A percentile compares a stretch with the other conserved stretches of the same genome.
Conservation (phyloP, 1,284 basidiomycete genomes). For the Butyriboletus appendiculatus region DNA sequence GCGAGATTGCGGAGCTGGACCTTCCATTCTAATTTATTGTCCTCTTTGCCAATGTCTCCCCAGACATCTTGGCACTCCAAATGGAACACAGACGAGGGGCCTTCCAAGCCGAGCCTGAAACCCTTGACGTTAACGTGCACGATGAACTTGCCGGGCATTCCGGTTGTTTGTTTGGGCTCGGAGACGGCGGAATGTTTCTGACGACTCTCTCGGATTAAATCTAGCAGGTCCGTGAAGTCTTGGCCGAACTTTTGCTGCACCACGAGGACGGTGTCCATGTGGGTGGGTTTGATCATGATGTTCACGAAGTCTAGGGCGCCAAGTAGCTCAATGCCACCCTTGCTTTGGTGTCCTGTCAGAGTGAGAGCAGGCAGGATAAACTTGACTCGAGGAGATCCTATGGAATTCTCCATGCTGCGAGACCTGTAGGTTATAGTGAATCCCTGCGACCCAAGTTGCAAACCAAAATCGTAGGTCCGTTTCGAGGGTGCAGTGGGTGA, state of each 20-base stretch:
- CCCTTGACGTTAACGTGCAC: constrained; percentile 70
- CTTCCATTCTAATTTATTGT: constrained; percentile 53
- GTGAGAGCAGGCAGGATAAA: constrained; percentile 65
- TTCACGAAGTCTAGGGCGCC: constrained; percentile 67
- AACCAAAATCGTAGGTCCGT: constrained; percentile 52
- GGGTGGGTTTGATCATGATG: constrained; percentile 72
- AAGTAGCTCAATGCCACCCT: constrained; percentile 50
- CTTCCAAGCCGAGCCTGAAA: constrained; percentile 75
- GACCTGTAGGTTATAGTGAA: constrained; percentile 60
- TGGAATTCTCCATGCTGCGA: constrained; percentile 34
- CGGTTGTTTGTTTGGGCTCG: constrained; percentile 14
- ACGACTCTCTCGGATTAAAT: constrained; percentile 61
- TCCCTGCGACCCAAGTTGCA: constrained; percentile 64
- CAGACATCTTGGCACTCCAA: constrained; percentile 74
- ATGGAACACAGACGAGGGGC: constrained; percentile 66
- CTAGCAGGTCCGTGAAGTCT: constrained; percentile 80
- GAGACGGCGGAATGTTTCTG: constrained; percentile 36
- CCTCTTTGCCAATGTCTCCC: constrained; percentile 54
- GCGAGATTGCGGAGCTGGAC: constrained; percentile 68
- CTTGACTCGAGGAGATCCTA: constrained; percentile 51
- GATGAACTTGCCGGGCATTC: constrained; percentile 35
- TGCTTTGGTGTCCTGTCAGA: constrained; percentile 57
- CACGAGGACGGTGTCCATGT: constrained; percentile 77
- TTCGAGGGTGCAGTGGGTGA: constrained; percentile 38
- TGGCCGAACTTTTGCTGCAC: constrained; percentile 86